These are phyloP conservation scores for Gossypium anomalum DNA, from an alignment of 345 rosid species.

Conservation along the genomic window DNA sequence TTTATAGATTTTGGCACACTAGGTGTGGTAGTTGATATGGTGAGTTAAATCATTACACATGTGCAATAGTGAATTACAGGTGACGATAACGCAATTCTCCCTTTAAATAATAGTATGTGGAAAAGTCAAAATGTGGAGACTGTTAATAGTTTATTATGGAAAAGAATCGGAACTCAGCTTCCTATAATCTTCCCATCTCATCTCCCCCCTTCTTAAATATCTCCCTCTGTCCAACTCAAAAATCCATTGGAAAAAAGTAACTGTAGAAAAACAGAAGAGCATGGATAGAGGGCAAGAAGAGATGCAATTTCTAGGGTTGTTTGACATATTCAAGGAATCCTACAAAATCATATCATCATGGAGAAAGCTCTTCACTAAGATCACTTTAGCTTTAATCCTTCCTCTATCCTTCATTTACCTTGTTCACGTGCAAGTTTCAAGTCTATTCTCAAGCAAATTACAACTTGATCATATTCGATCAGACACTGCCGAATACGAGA, in stretches of 20 bases:
- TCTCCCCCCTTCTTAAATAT: not conserved
- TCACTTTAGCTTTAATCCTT: conserved; percentile 45
- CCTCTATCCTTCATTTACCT: conserved; percentile 54
- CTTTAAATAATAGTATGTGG: no score
- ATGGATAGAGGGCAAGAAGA: conserved; percentile 63
- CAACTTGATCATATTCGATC: conserved; percentile 19
- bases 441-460: conserved; percentile 23
- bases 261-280: not conserved
- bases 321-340: conserved; percentile 43
- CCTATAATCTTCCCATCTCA: not conserved
- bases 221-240: not conserved
- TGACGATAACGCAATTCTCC: no score
- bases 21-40: no score
- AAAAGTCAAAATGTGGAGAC: not conserved
- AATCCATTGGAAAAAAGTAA: not conserved
- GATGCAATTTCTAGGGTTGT: conserved; percentile 48
- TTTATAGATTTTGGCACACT: no score
- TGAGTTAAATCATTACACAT: no score
- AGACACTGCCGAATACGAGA: conserved; percentile 23
- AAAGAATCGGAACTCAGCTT: not conserved
- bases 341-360: conserved; percentile 36
- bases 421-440: conserved; percentile 34
- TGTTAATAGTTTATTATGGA: not conserved
- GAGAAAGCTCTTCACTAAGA: conserved; percentile 46
- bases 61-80: no score